phyloP scores from a whole-genome alignment of 176 grass and related monocot species.

The Eremochloa ophiuroides region DNA sequence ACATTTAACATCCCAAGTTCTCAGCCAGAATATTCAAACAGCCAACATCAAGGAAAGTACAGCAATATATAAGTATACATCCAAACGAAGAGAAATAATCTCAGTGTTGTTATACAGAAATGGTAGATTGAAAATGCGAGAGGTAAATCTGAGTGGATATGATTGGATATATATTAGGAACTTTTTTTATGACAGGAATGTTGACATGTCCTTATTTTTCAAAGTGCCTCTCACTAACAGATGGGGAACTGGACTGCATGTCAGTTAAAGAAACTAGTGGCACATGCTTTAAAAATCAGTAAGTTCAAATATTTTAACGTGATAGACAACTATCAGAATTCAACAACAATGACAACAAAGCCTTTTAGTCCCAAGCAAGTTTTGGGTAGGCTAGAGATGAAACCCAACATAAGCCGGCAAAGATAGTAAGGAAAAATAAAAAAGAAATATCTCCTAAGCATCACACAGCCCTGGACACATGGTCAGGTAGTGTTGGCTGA shows the following conservation, averaged over 20 bases:
- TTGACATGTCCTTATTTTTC: neutral
- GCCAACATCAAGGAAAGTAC: neutral
- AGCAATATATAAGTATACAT: neutral
- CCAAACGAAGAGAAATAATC: neutral
- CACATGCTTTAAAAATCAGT: neutral
- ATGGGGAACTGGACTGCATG: neutral
- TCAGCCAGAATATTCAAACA: neutral
- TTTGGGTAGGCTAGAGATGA: neutral
- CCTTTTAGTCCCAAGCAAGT: neutral
- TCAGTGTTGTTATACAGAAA: neutral
- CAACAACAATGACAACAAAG: neutral
- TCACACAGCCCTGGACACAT: neutral
- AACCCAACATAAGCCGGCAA: neutral
- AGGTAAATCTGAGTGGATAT: conserved; percentile 1
- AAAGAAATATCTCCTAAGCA: neutral
- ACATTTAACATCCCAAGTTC: neutral
- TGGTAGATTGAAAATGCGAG: neutral
- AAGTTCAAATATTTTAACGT: neutral
- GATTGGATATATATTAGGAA: neutral
- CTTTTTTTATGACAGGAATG: neutral
- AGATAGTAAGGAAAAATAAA: neutral
- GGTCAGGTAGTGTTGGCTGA: neutral
- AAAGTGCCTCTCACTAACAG: neutral
- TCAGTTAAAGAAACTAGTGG: neutral
- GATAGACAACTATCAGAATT: neutral